Percentiles rank a stretch among this genome's conserved stretches.
phyloP scores from a whole-genome alignment of 2,329 filamentous ascomycete species.

The Paramyrothecium sp. region DNA sequence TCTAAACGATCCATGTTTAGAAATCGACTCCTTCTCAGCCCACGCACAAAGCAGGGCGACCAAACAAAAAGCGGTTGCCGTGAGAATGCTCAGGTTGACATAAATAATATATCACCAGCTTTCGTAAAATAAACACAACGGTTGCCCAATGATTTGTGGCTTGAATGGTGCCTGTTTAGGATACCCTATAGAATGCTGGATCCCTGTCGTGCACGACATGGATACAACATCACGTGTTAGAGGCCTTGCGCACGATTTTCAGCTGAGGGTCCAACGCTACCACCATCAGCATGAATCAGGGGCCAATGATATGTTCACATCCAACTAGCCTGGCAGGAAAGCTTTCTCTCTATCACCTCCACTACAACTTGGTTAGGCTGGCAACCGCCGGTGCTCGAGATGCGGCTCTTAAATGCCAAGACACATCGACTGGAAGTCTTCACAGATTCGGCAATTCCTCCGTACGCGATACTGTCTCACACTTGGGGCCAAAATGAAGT shows the following conservation, averaged over 20 bases:
- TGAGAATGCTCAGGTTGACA: too few species aligned
- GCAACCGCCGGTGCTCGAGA: background rate
- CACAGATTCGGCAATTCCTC: constrained; percentile 1
- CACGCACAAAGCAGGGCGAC: too few species aligned
- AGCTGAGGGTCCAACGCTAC: background rate
- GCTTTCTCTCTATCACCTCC: background rate
- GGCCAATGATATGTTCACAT: background rate
- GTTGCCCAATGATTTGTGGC: too few species aligned
- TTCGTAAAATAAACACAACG: too few species aligned
- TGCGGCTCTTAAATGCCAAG: constrained; percentile 3
- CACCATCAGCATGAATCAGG: background rate
- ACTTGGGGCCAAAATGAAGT: constrained; percentile 25
- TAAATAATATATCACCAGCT: too few species aligned
- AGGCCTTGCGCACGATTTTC: background rate
- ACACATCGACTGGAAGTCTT: constrained; percentile 2
- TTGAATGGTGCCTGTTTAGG: too few species aligned
- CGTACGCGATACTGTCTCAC: constrained; percentile 28
- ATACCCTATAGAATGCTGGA: background rate
- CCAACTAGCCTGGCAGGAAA: background rate
- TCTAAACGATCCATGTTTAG: too few species aligned
- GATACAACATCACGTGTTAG: background rate
- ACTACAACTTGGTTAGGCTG: background rate
- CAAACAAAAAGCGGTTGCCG: too few species aligned
- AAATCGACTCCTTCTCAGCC: too few species aligned
- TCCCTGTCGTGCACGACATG: background rate